Base-by-base conservation (phyloP, 2,329 filamentous ascomycete species). In the Pyrenophora seminiperda region DNA sequence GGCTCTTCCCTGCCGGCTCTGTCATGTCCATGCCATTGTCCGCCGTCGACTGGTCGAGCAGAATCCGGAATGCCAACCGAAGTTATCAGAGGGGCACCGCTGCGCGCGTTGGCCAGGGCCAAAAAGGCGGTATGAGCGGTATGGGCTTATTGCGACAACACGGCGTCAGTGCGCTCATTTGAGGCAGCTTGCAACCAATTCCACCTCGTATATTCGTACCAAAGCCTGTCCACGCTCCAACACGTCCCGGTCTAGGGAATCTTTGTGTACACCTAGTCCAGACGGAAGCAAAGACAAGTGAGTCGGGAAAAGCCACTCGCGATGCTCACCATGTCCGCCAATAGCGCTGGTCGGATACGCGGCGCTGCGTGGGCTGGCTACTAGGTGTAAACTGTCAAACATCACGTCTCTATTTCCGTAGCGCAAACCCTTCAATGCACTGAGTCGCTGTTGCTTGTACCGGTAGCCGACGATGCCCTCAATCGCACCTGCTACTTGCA, bases 371-470 rank as follows among this genome's bases (percentile, higher is more conserved):
- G 37, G 17, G 34, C 7, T 11, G 10, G 5, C 9, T n/a, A n/a
- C n/a, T n/a, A n/a, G n/a, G n/a, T n/a, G n/a, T n/a, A 15, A 17
- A 19, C 18, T 20, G 36, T 30, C 24, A 30, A 33, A n/a, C 15
- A 9, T 19, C 37, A 47, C 18, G 20, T 29, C 15, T 34, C 31
- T 14, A 41, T 33, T 19, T 13, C 30, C 20, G 37, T 47, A 30
- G 37, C 31, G 30, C 29, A 38, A 17, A 47, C 34, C 46, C 24
- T 38, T 44, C 17, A 34, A 13, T 41, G 31, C 44, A 42, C 29
- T 41, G 51, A 50, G 43, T 55, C 49, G 49, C 45, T 39, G 34
- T 41, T 51, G 43, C 49, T 46, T 42, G 41, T 37, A 17, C 24
- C 31, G n/a, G n/a, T 43, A 41, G 39, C 37, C 39, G 36, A 30